These are phyloP conservation scores for Brassica juncea DNA, from an alignment of 345 rosid species.

Conservation along the genomic window DNA sequence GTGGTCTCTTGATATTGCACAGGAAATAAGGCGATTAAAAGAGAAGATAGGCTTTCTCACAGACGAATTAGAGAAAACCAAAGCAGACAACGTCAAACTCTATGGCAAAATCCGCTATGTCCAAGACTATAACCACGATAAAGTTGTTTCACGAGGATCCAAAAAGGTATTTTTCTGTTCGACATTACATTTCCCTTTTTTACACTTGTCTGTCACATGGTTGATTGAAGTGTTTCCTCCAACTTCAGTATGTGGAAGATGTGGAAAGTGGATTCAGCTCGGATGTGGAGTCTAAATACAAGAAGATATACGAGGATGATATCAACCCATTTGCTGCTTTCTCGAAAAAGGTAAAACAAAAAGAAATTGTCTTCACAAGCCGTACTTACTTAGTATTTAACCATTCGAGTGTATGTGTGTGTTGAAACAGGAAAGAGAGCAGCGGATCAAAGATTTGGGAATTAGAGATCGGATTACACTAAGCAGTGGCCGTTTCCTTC, in stretches of 20 bases:
- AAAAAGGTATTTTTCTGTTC: conserved; percentile 57
- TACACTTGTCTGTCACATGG: conserved; percentile 4
- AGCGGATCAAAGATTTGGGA: conserved; percentile 92
- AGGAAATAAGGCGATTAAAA: conserved; percentile 91
- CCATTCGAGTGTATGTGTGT: neutral
- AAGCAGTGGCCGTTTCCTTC: conserved; percentile 89
- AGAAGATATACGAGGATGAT: conserved; percentile 96
- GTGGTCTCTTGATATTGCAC: neutral
- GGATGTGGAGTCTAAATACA: conserved; percentile 97
- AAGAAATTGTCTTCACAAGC: neutral
- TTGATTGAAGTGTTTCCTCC: conserved; percentile 9
- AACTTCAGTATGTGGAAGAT: conserved; percentile 72
- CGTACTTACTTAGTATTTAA: neutral
- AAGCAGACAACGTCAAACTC: conserved; percentile 95
- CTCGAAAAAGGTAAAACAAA: conserved; percentile 70
- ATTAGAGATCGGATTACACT: conserved; percentile 94
- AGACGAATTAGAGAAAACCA: conserved; percentile 79
- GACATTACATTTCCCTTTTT: neutral
- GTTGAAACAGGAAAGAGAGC: conserved; percentile 79
- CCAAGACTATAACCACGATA: conserved; percentile 91
- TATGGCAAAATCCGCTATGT: conserved; percentile 97
- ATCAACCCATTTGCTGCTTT: conserved; percentile 98
- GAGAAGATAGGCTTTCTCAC: conserved; percentile 76
- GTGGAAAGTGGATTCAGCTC: conserved; percentile 91
- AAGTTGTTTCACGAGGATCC: conserved; percentile 93